Evolutionary conservation across 441 rosid species (phyloP), one percentile per base, ranked within the genome.

Genomic region (Adansonia gregorii): DNA sequence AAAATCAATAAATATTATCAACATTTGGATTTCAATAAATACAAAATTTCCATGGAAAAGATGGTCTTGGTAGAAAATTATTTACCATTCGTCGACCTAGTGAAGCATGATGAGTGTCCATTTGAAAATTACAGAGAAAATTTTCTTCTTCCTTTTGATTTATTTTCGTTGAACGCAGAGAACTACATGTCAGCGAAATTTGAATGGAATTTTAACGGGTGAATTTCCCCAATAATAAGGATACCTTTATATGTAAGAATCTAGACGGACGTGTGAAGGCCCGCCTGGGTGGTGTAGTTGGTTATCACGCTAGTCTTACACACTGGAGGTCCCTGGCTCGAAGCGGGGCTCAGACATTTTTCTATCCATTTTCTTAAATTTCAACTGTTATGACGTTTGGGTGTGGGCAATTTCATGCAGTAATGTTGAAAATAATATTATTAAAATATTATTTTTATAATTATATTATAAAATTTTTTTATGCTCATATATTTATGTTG

Each of bases 311-410:
- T 72, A 78, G 76, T 35, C 61, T 78, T 41, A 82, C 85, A 80
- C 85, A 89, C 98, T 92, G 94, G 89, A 90, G 98, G 94, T 89
- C 95, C 93, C 97, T 91, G 93, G 97, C 94, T 93, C 97, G 95
- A 96, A 88, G 89, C 94, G 95, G 94, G 97, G 91, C 94, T 93
- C 92, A 81, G 86, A 85, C 83, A 81, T 0, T 66, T 15, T 24
- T 24, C 27, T 24, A 1, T 24, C 35, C 35, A 31, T 31, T 31
- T 31, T 31, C 35, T 31, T 31, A 31, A n/a, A n/a, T n/a, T n/a
- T n/a, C n/a, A n/a, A n/a, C n/a, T n/a, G n/a, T n/a, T n/a, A n/a
- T n/a, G n/a, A n/a, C n/a, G n/a, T n/a, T n/a, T n/a, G n/a, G n/a
- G n/a, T n/a, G n/a, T n/a, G n/a, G n/a, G n/a, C n/a, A n/a, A n/a